Evolutionary conservation across 1,284 basidiomycete species (phyloP), one percentile per base, ranked within the genome.

Genomic region (Apiotrichum sp.): DNA sequence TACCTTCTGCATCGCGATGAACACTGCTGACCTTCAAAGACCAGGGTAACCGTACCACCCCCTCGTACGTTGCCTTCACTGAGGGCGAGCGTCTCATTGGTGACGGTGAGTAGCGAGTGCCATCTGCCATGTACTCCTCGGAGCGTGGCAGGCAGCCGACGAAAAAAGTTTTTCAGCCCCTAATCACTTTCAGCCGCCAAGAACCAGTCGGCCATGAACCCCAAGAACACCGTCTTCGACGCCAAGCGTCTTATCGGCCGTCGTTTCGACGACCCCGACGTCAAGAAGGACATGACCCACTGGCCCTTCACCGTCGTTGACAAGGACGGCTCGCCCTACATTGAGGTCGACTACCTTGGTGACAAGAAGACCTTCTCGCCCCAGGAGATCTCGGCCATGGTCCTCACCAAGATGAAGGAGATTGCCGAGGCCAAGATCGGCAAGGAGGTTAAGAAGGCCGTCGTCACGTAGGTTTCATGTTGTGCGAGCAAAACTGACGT

Each of bases 11-110:
- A 38, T 14, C 3, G 35, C 31, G 35, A 16, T 6, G 11, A 14
- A 38, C n/a, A 14, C 7, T 33, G 44, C 59, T 59, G 43, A 58
- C 50, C 31, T 16, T 16, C 59, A 35, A 72, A 90, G 90, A 79
- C 74, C 79, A 96, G 88, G 95, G 93, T 74, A 98, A 98, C 86
- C 86, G 95, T 68, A 97, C 95, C 70, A 98, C 95, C 57, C 95
- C 95, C 57, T 98, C 95, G 67, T 98, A 98, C 80, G 95, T 98
- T 78, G 92, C 95, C 69, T 98, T 98, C 84, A 93, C 92, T 66
- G 80, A 90, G 63, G 89, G 89, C 77, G 95, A 98, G 84, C 93
- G 95, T 82, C 81, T 98, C 77, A 98, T 98, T 73, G 95, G 93
- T 78, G 95, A 98, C 84, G 72, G 69, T 68, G 65, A 63, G 66